Evolutionary conservation across 345 rosid genomes (phyloP).

Genomic region (Reutealis trisperma): DNA sequence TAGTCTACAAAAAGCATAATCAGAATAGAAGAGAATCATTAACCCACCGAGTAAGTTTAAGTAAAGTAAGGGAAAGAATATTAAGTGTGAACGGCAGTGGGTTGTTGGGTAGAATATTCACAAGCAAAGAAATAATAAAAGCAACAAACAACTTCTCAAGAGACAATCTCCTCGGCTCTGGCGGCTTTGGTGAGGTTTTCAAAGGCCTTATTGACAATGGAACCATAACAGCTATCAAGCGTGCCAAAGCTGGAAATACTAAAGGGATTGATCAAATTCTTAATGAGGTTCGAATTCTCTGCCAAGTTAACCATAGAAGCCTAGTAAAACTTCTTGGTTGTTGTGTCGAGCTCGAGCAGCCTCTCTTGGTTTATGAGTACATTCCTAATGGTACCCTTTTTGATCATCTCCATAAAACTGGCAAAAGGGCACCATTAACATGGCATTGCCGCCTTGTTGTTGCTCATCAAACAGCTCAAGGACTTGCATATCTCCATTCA

Average conservation of each 20-base stretch:
- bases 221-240: conserved; percentile 44
- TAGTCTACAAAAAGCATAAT: conserved; percentile 26
- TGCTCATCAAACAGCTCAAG: conserved; percentile 54
- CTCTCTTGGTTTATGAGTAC: conserved; percentile 57
- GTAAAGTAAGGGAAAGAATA: conserved; percentile 52
- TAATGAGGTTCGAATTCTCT: conserved; percentile 55
- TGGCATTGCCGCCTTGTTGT: conserved; percentile 47
- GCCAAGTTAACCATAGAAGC: conserved; percentile 59
- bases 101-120: conserved; percentile 44
- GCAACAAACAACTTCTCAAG: conserved; percentile 47
- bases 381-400: conserved; percentile 52
- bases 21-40: conserved; percentile 14
- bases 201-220: conserved; percentile 46
- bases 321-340: conserved; percentile 44
- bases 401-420: conserved; percentile 39
- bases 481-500: conserved; percentile 55
- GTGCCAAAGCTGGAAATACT: conserved; percentile 49
- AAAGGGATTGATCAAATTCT: conserved; percentile 54
- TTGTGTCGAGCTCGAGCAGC: conserved; percentile 52
- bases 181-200: conserved; percentile 60
- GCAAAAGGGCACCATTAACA: conserved; percentile 24
- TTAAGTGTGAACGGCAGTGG: conserved; percentile 42
- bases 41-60: conserved; percentile 26
- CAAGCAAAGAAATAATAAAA: conserved; percentile 47
- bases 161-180: conserved; percentile 45